Conservation (phyloP, 2,329 filamentous ascomycete species). For the Colletotrichum orbiculare region DNA sequence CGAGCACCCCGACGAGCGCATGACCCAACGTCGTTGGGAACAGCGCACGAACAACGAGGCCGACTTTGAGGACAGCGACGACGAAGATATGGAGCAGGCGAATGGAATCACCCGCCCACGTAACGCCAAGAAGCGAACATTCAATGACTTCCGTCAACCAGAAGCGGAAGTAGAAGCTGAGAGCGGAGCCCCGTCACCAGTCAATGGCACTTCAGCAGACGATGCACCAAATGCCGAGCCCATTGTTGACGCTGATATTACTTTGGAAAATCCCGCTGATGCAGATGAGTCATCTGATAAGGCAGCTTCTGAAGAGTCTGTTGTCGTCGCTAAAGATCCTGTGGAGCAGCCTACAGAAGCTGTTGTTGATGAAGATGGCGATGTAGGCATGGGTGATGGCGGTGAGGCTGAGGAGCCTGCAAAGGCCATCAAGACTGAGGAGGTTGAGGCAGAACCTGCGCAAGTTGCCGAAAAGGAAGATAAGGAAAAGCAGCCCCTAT, state of each 20-base stretch:
- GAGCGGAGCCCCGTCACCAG: slow-evolving; percentile 51
- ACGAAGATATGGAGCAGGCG: slow-evolving; percentile 80
- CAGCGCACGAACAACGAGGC: slow-evolving; percentile 79
- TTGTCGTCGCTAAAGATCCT: slow-evolving; percentile 16
- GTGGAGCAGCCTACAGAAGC: slow-evolving; percentile 37
- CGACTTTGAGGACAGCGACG: slow-evolving; percentile 89
- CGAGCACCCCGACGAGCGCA: slow-evolving; percentile 83
- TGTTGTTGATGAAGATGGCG: slow-evolving; percentile 59
- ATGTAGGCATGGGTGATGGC: slow-evolving; percentile 62
- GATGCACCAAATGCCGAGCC: slow-evolving; percentile 40
- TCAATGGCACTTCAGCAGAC: slow-evolving; percentile 47
- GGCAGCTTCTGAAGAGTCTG: slow-evolving; percentile 25
- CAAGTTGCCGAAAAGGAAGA: slow-evolving; percentile 42
- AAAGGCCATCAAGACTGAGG: slow-evolving; percentile 53
- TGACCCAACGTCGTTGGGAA: slow-evolving; percentile 86
- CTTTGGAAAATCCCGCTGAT: slow-evolving; percentile 48
- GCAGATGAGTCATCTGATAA: slow-evolving; percentile 29
- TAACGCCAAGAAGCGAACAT: slow-evolving; percentile 61
- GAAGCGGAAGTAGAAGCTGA: slow-evolving; percentile 52
- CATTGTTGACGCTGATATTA: slow-evolving; percentile 42
- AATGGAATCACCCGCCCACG: slow-evolving; percentile 74
- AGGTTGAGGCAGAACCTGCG: slow-evolving; percentile 47
- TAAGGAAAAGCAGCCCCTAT: slow-evolving; percentile 39
- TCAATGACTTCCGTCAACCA: slow-evolving; percentile 62
- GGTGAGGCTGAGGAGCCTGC: slow-evolving; percentile 44